Evolutionary conservation across 805 yeast species (phyloP).

Genomic region (Nakazawaea anatomiae): DNA sequence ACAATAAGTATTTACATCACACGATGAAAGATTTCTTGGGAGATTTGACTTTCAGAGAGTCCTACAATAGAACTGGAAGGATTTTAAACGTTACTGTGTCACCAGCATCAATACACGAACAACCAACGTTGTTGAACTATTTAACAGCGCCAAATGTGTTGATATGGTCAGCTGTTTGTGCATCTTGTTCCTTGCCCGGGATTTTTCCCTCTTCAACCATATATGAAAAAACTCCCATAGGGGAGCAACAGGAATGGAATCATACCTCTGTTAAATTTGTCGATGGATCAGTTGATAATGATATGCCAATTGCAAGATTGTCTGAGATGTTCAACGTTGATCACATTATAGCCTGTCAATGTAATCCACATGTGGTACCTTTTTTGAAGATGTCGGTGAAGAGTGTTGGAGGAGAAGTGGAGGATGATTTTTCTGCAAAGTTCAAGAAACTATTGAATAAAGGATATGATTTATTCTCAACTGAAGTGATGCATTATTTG

Average conservation of each 20-base stretch:
- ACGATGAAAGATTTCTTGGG: conserved; percentile 82
- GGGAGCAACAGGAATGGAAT: conserved; percentile 79
- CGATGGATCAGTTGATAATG: conserved; percentile 95
- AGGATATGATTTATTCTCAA: conserved; percentile 51
- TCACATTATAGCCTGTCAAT: conserved; percentile 96
- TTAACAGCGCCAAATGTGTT: conserved; percentile 77
- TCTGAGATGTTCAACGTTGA: conserved; percentile 97
- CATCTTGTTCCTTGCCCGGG: conserved; percentile 92
- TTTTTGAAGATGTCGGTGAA: conserved; percentile 64
- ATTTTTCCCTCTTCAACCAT: conserved; percentile 82
- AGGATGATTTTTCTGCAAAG: conserved; percentile 51
- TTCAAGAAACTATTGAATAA: conserved; percentile 46
- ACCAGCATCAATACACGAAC: conserved; percentile 86
- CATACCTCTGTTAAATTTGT: conserved; percentile 73
- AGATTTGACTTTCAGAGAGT: conserved; percentile 88
- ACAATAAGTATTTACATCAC: conserved; percentile 58
- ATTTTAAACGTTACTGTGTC: conserved; percentile 94
- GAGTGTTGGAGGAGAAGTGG: conserved; percentile 64
- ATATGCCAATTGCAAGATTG: conserved; percentile 81
- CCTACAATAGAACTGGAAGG: conserved; percentile 88
- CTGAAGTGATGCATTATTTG: conserved; percentile 75
- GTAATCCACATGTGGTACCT: conserved; percentile 94
- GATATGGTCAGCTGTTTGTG: conserved; percentile 87
- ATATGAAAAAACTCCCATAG: conserved; percentile 72
- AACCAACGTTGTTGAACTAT: conserved; percentile 76